Evolutionary conservation across 495 filamentous ascomycete species (phyloP), one percentile per base, ranked within the genome.

Genomic region (Aspergillus biplanus): DNA sequence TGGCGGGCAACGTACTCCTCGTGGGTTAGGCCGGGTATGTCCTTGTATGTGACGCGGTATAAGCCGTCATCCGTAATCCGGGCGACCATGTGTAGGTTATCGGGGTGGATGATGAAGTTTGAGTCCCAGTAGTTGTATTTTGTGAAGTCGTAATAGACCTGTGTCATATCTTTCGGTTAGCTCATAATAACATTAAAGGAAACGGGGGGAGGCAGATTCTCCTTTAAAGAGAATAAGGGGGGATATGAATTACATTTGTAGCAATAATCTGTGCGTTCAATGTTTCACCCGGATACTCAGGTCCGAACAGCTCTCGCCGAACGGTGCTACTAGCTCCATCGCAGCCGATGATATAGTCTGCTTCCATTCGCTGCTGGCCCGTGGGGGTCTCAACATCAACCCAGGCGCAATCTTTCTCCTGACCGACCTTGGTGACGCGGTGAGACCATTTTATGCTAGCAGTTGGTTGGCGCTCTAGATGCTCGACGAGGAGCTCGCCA

Each of bases 71-170:
- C 67, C 6, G 82, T 84, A 63, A 89, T 83, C 57, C 73, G 80
- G 7, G 85, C 85, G 7, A 81, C 85, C 83, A 89, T 86, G 76
- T 84, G 85, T 63, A 82, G 86, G 66, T 88, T 74, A 8, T 82
- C 78, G 2, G 85, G 86, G 55, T 88, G 79, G 11, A 88, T 70
- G 63, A 86, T 82, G 64, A 86, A 87, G 67, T 85, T 86, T 37
- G 79, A 75, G 65, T 89, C 86, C 67, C 77, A 75, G 63, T 79
- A 86, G 34, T 73, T 79, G 61, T 78, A 86, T 58, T 82, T 80
- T 18, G 76, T 70, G 63, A 87, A 86, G 61, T 83, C 80, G 61
- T 85, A 85, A 68, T 85, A 86, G 4, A 85, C 78, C 84, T 83
- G 31, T 44, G 1, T 27, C 21, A 27, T 27, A 27, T 2, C 21